These are phyloP conservation scores for Chlorella sp. DNA, from an alignment of 139 green algal genomes.

Conservation along the genomic window DNA sequence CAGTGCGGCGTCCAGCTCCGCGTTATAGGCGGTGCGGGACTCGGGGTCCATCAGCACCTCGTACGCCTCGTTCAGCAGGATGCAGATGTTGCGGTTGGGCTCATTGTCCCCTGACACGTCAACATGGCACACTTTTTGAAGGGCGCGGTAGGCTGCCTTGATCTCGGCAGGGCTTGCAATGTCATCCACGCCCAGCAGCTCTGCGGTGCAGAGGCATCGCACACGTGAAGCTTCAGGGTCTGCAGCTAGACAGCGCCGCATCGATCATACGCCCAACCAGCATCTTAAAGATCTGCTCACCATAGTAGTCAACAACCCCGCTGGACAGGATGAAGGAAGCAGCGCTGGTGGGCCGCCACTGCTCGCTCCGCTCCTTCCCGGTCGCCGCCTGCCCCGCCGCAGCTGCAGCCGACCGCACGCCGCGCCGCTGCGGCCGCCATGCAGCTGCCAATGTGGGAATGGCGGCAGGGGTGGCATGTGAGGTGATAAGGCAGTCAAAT, in stretches of 20 bases:
- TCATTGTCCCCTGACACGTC: conserved; percentile 51
- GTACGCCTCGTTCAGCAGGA: conserved; percentile 86
- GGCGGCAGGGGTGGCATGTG: too few relatives aligned
- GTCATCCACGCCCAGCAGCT: conserved; percentile 66
- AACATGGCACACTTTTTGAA: conserved; percentile 80
- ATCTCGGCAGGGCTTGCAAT: conserved; percentile 57
- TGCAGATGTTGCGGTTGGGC: conserved; percentile 85
- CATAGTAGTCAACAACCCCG: conserved; percentile 80
- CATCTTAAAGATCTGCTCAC: too few relatives aligned
- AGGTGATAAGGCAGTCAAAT: too few relatives aligned
- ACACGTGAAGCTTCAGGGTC: too few relatives aligned
- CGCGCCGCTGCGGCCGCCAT: too few relatives aligned
- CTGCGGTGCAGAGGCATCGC: not conserved
- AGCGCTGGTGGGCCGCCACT: too few relatives aligned
- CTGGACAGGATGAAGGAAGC: conserved; percentile 16
- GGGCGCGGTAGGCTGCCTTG: conserved; percentile 81
- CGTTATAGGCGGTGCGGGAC: conserved; percentile 68
- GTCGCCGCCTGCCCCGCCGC: not conserved
- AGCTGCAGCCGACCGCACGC: not conserved
- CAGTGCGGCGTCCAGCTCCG: conserved; percentile 62
- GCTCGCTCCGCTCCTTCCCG: too few relatives aligned
- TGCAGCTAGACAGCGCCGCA: too few relatives aligned
- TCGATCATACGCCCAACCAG: too few relatives aligned
- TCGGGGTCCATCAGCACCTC: conserved; percentile 59
- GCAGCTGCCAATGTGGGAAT: too few relatives aligned